Conservation (phyloP, 2,329 filamentous ascomycete genomes). For the Talaromyces funiculosus region DNA sequence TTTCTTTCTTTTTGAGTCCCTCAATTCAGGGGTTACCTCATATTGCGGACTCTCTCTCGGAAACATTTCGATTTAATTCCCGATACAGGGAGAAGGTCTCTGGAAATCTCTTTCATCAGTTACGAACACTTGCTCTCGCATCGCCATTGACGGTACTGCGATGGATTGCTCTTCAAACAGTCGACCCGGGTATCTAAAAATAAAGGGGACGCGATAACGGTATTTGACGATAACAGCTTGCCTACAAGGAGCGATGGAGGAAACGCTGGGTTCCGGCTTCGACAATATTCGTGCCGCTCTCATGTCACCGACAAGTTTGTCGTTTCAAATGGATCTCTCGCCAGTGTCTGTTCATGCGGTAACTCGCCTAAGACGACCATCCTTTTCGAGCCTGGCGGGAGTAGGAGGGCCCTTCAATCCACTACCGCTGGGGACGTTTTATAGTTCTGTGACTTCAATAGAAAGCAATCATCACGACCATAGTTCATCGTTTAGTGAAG, state of each 20-base stretch:
- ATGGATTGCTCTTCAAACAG: not conserved
- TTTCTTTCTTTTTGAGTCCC: not conserved
- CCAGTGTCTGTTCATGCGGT: slow-evolving; percentile 1
- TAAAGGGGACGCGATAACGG: not conserved
- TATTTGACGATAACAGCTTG: not conserved
- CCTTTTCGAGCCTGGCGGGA: not conserved
- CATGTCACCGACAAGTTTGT: slow-evolving; percentile 6
- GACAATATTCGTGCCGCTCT: slow-evolving; percentile 13
- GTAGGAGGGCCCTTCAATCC: not conserved
- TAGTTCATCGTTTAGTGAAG: not conserved
- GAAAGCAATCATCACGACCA: not conserved
- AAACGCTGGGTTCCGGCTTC: slow-evolving; percentile 14
- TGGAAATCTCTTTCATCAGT: not conserved
- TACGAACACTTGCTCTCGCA: not conserved
- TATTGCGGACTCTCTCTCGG: not conserved
- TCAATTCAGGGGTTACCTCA: not conserved
- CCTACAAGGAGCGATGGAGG: slow-evolving; percentile 5
- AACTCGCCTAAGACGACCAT: not conserved
- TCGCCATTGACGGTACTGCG: not conserved
- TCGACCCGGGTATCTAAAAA: not conserved
- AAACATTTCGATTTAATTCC: not conserved
- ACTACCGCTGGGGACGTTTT: not conserved
- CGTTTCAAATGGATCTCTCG: not conserved
- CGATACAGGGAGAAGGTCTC: not conserved
- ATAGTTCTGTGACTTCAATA: not conserved